Conservation (phyloP, 2,329 filamentous ascomycete genomes). For the Tolypocladium tropicale region DNA sequence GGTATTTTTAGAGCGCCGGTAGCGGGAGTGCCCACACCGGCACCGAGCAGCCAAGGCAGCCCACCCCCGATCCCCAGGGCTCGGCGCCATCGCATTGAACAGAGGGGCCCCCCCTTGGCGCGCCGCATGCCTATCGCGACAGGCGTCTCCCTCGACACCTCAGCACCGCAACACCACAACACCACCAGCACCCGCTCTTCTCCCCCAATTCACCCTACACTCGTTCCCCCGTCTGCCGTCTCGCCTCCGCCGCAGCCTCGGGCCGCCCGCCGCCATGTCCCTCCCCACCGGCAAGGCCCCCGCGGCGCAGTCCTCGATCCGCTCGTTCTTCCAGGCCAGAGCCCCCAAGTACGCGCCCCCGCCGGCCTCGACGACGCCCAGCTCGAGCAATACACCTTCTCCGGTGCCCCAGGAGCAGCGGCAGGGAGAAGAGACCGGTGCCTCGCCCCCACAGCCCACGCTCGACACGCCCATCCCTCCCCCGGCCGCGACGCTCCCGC, state of each 20-base stretch:
- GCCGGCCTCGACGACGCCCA: constrained; percentile 16
- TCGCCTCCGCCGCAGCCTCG: not conserved
- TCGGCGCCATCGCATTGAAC: not conserved
- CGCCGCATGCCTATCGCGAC: not conserved
- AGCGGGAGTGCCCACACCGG: not conserved
- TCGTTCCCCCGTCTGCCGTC: not conserved
- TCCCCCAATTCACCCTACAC: not conserved
- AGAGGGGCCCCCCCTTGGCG: not conserved
- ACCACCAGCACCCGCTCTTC: not conserved
- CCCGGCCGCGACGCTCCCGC: constrained; percentile 25
- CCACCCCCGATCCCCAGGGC: not conserved
- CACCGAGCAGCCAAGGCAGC: not conserved
- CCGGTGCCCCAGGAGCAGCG: constrained; percentile 9
- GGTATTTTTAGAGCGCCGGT: not conserved
- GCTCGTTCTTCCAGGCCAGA: constrained; percentile 49
- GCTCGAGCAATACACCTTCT: constrained; percentile 14
- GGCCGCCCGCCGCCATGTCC: constrained; percentile 21
- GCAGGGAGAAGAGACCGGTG: not conserved
- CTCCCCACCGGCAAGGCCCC: constrained; percentile 25
- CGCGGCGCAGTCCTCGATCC: constrained; percentile 44
- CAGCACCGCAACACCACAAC: not conserved
- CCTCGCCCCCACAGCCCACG: constrained; percentile 12
- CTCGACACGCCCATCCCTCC: constrained; percentile 8
- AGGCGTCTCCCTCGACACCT: not conserved
- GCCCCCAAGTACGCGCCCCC: constrained; percentile 26